These are phyloP conservation scores for Hypoxylon crocopeplum DNA, from an alignment of 495 filamentous ascomycete genomes.

Conservation along the genomic window DNA sequence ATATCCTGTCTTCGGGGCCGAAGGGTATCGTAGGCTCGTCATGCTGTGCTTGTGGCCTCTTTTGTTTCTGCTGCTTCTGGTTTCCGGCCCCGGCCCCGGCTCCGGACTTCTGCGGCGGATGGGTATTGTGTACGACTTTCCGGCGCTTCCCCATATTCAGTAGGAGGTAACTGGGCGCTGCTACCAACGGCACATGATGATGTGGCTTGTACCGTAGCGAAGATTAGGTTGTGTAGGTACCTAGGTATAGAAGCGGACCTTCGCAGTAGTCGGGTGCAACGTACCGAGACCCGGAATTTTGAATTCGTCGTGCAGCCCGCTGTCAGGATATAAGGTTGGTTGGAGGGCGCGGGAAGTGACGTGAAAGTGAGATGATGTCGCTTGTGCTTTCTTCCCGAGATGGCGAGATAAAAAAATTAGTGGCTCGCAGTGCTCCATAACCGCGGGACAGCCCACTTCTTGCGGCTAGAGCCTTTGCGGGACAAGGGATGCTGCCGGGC, in stretches of 20 bases:
- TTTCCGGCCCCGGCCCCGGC: constrained; percentile 16
- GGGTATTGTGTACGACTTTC: constrained; percentile 37
- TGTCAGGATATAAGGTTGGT: background rate
- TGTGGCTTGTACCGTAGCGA: too few relatives aligned
- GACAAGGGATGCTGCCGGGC: constrained; percentile 12
- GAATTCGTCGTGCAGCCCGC: constrained; percentile 5
- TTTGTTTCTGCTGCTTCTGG: constrained; percentile 33
- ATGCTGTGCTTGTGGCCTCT: constrained; percentile 41
- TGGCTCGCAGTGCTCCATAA: constrained; percentile 28
- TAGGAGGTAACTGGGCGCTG: constrained; percentile 7
- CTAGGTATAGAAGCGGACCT: too few relatives aligned
- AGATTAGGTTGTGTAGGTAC: too few relatives aligned
- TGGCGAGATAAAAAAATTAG: constrained; percentile 26
- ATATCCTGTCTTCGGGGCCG: constrained; percentile 68
- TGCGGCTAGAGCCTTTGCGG: constrained; percentile 28
- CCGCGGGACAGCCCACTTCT: constrained; percentile 33
- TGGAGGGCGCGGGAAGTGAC: constrained; percentile 1
- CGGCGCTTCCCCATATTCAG: constrained; percentile 47
- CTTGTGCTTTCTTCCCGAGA: constrained; percentile 10
- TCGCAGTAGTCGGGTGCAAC: too few relatives aligned
- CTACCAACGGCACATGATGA: constrained; percentile 31
- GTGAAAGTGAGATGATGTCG: constrained; percentile 29
- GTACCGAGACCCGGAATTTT: too few relatives aligned
- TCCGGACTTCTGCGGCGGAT: constrained; percentile 7
- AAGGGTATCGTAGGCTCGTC: constrained; percentile 76